Percentiles rank a stretch among this genome's conserved stretches.
phyloP scores from a whole-genome alignment of 768 basidiomycete species.

The Mycena capillaripes region DNA sequence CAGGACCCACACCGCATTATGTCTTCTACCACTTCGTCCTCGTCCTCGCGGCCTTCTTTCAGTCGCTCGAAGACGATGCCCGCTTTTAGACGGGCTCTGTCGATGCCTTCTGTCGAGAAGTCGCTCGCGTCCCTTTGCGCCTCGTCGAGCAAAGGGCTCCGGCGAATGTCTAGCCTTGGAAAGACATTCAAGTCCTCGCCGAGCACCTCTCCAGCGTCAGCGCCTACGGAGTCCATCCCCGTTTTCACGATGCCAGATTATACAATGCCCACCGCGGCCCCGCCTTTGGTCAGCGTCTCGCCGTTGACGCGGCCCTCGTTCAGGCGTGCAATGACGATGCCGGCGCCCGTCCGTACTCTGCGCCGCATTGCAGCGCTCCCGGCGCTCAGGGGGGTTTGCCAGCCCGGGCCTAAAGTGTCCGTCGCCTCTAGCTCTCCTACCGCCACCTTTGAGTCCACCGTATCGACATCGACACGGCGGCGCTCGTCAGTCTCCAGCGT shows the following conservation, averaged over 20 bases:
- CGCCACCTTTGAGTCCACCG: too few species aligned
- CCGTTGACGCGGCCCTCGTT: conserved; percentile 17
- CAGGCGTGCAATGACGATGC: conserved; percentile 21
- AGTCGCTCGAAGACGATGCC: conserved; percentile 18
- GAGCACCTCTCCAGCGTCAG: neutral
- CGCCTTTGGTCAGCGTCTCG: neutral
- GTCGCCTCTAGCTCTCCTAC: neutral
- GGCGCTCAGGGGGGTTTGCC: neutral
- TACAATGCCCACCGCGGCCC: neutral
- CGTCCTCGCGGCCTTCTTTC: conserved; percentile 9
- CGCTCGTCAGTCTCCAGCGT: conserved; percentile 11
- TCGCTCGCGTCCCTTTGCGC: conserved; percentile 3
- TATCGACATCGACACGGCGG: neutral
- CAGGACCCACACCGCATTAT: neutral
- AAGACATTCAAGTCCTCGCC: neutral
- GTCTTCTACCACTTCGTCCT: neutral
- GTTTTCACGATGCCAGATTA: conserved; percentile 25
- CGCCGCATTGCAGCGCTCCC: neutral
- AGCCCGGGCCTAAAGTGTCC: neutral
- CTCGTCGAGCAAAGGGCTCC: conserved; percentile 13
- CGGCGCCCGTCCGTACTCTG: conserved; percentile 11
- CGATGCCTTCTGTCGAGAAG: conserved; percentile 5
- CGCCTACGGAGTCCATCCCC: conserved; percentile 22
- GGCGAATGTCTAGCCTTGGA: conserved; percentile 7
- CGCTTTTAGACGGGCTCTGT: conserved; percentile 13